A percentile compares a stretch with the other conserved stretches of the same genome.
Conservation (phyloP, 495 filamentous ascomycete species). For the Glonium stellatum region DNA sequence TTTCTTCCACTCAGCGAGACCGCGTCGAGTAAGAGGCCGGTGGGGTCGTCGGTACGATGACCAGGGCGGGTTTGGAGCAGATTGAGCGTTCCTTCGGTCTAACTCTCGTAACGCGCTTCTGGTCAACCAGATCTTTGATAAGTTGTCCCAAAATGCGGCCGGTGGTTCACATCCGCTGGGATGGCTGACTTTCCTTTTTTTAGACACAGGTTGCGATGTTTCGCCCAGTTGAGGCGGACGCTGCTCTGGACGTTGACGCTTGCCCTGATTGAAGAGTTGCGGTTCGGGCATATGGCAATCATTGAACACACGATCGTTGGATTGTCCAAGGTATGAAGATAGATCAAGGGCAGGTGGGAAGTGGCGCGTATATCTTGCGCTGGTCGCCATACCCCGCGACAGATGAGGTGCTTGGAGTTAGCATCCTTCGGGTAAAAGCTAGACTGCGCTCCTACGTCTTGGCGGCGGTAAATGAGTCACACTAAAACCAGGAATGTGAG, state of each 20-base stretch:
- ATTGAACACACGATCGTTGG: constrained; percentile 4
- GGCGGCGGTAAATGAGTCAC: background rate
- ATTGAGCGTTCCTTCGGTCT: constrained; percentile 28
- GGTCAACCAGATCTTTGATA: constrained; percentile 33
- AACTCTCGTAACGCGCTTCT: constrained; percentile 30
- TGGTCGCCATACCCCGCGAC: constrained; percentile 8
- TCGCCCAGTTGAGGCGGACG: constrained; percentile 7
- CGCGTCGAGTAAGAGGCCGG: constrained; percentile 23
- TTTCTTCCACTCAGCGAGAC: constrained; percentile 18
- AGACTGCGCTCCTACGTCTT: background rate
- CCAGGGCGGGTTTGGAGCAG: constrained; percentile 12
- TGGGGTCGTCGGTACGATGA: constrained; percentile 13
- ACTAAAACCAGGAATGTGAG: too few relatives aligned
- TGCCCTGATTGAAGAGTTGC: constrained; percentile 15
- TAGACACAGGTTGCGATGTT: constrained; percentile 16
- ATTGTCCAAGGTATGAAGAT: constrained; percentile 10
- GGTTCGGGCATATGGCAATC: constrained; percentile 21
- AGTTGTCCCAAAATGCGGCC: constrained; percentile 29
- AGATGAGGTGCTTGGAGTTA: constrained; percentile 6
- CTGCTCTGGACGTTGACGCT: constrained; percentile 18
- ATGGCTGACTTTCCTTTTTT: constrained; percentile 26
- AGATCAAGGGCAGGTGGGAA: constrained; percentile 8
- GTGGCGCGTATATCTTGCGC: constrained; percentile 13
- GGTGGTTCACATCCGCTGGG: constrained; percentile 18
- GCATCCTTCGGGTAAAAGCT: constrained; percentile 1